Conservation (phyloP, 768 basidiomycete species). For the Boletus barrowsii region DNA sequence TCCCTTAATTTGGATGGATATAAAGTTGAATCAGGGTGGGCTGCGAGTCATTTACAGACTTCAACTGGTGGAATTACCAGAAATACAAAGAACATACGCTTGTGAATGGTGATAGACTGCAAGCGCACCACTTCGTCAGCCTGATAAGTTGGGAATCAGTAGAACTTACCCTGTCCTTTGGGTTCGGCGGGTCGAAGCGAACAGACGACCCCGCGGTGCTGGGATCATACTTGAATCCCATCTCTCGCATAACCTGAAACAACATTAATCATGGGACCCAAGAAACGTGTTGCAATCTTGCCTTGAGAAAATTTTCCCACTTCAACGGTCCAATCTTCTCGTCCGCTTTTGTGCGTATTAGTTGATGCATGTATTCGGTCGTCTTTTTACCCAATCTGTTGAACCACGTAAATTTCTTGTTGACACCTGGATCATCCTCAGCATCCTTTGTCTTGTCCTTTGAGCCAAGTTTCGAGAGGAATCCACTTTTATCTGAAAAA, state of each 20-base stretch:
- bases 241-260: slow-evolving; percentile 66
- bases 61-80: background rate
- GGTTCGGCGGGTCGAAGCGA: slow-evolving; percentile 72
- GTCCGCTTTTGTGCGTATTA: slow-evolving; percentile 55
- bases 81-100: slow-evolving; percentile 42
- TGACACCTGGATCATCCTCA: slow-evolving; percentile 19
- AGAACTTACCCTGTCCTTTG: slow-evolving; percentile 40
- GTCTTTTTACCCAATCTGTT: slow-evolving; percentile 58
- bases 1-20: slow-evolving; percentile 42
- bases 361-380: slow-evolving; percentile 57
- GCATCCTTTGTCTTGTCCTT: slow-evolving; percentile 33
- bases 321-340: slow-evolving; percentile 64
- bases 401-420: slow-evolving; percentile 54
- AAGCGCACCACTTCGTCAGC: background rate
- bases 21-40: slow-evolving; percentile 72
- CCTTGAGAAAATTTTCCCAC: slow-evolving; percentile 79
- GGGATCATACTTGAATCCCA: slow-evolving; percentile 74
- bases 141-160: background rate
- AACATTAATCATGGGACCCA: background rate
- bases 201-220: slow-evolving; percentile 81
- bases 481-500: slow-evolving; percentile 42
- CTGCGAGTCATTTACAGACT: slow-evolving; percentile 33
- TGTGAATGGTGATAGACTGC: slow-evolving; percentile 75
- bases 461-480: slow-evolving; percentile 49
- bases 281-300: slow-evolving; percentile 23